These are phyloP conservation scores for Teratosphaeria nubilosa DNA, from an alignment of 2,329 filamentous ascomycete species.

Conservation along the genomic window DNA sequence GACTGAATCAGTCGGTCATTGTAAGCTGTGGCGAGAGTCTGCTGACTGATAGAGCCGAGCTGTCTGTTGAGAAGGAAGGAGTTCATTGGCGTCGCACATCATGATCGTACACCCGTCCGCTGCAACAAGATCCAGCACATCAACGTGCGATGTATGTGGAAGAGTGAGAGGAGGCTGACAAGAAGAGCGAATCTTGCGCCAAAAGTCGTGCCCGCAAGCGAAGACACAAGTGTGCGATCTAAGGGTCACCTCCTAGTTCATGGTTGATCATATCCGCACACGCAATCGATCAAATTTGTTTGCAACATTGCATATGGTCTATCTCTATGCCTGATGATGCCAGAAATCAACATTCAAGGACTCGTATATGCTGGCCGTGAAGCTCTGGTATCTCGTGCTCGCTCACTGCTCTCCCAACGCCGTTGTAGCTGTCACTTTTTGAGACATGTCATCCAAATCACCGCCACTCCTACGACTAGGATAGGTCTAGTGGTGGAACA, in stretches of 20 bases:
- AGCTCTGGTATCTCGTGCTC: neutral
- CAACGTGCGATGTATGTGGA: neutral
- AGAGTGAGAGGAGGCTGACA: neutral
- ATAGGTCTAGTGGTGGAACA: conserved; percentile 73
- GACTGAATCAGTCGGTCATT: conserved; percentile 56
- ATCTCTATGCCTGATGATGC: neutral
- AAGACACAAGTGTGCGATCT: neutral
- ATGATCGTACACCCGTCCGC: neutral
- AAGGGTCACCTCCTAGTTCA: neutral
- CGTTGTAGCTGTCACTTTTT: neutral
- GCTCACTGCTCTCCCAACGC: neutral
- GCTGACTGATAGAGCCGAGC: conserved; percentile 55
- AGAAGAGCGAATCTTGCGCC: neutral
- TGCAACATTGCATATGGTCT: neutral
- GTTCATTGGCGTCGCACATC: conserved; percentile 46
- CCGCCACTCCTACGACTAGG: neutral
- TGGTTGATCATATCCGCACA: neutral
- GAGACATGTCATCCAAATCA: neutral
- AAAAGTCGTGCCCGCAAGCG: neutral
- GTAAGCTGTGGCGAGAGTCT: conserved; percentile 55
- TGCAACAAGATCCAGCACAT: neutral
- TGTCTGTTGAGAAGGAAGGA: conserved; percentile 66
- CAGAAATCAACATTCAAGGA: neutral
- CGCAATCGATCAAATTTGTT: neutral
- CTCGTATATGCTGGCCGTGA: neutral